phyloP scores from a whole-genome alignment of 1,139 yeast species.

The Saccharomyces uvarum region DNA sequence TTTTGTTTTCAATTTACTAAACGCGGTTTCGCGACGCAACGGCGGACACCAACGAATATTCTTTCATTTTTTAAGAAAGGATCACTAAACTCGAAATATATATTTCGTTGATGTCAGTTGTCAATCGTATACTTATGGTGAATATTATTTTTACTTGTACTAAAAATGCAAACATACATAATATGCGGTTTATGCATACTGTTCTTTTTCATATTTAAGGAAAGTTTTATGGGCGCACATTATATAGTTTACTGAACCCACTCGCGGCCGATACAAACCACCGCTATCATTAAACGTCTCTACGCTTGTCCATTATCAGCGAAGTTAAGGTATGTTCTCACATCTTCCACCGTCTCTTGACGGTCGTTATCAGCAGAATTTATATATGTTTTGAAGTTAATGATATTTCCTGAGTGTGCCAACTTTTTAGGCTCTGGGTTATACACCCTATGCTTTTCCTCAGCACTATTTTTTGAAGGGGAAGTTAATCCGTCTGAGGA shows the following conservation, averaged over 20 bases:
- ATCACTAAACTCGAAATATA: not conserved
- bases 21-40: not conserved
- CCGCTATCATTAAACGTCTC: not conserved
- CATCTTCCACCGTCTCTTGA: constrained; percentile 14
- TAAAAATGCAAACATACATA: not conserved
- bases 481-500: not conserved
- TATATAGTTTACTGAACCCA: not conserved
- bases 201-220: not conserved
- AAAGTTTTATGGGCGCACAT: not conserved
- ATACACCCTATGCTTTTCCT: constrained; percentile 6
- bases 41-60: not conserved
- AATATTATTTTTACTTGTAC: not conserved
- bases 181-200: not conserved
- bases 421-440: constrained; percentile 2
- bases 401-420: constrained; percentile 1
- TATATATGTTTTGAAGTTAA: constrained; percentile 6
- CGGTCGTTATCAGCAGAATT: not conserved
- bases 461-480: not conserved
- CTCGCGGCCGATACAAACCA: not conserved
- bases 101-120: not conserved
- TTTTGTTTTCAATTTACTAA: not conserved
- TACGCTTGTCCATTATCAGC: constrained; percentile 9
- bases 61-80: not conserved
- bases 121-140: not conserved
- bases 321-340: constrained; percentile 16